Percentiles rank a stretch among this genome's conserved stretches.
These are phyloP conservation scores for Chrysoporthe cubensis DNA, from an alignment of 2,329 filamentous ascomycete species.

Conservation along the genomic window DNA sequence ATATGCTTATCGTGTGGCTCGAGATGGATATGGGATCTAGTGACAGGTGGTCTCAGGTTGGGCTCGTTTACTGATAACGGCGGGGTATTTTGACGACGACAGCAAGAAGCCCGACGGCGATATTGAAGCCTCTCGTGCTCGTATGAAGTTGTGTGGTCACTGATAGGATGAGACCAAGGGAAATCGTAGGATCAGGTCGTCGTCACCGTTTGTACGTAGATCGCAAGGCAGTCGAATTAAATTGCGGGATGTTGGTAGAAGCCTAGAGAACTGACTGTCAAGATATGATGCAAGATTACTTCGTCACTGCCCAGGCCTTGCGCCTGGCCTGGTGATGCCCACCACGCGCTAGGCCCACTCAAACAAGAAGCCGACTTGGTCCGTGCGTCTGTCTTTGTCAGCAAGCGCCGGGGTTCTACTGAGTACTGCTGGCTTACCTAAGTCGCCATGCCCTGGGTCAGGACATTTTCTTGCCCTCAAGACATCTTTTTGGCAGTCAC, in stretches of 20 bases:
- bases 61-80: slow-evolving; percentile 20
- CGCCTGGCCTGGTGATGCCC: slow-evolving; percentile 16
- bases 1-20: slow-evolving; percentile 20
- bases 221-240: slow-evolving; percentile 21
- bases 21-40: slow-evolving; percentile 6
- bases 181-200: slow-evolving; percentile 9
- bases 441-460: no score
- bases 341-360: slow-evolving; percentile 11
- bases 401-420: not conserved
- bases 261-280: slow-evolving; percentile 22
- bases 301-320: slow-evolving; percentile 22
- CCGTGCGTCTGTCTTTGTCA: slow-evolving; percentile 4
- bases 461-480: no score
- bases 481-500: not conserved
- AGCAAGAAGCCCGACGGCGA: not conserved
- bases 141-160: not conserved
- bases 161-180: not conserved
- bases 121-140: slow-evolving; percentile 10
- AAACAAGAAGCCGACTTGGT: slow-evolving; percentile 12
- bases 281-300: slow-evolving; percentile 30
- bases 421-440: slow-evolving; percentile 3
- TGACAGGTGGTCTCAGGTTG: slow-evolving; percentile 18
- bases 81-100: slow-evolving; percentile 18
- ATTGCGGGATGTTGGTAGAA: slow-evolving; percentile 16
- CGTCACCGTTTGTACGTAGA: slow-evolving; percentile 18